Evolutionary conservation across 345 rosid species (phyloP), one percentile per base, ranked within the genome.

Genomic region (Syzygium oleosum): DNA sequence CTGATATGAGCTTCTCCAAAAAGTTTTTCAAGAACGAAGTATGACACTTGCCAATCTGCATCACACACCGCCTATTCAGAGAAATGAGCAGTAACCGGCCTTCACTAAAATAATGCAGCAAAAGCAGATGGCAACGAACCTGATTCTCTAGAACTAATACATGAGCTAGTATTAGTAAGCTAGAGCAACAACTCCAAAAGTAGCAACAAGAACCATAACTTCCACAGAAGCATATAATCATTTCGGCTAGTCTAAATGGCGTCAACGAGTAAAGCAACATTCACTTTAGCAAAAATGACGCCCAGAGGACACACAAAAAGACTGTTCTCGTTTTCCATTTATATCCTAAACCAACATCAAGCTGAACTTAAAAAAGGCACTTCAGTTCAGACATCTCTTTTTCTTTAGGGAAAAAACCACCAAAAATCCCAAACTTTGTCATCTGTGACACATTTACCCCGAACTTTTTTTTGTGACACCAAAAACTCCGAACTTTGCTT

Each of bases 1-100:
- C 97, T 21, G 19, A 65, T 79, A 95, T 93, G 87, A 96, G 95
- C 91, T 93, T 97, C 94, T 97, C 95, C 23, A 94, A 84, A 83
- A 97, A 90, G 68, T 41, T 86, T 90, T 91, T 95, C 88, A 92
- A 87, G 84, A 2, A 41, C 94, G 93, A 89, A 56, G 83, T 87
- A 89, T 93, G 88, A 55, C 95, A 94, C 89, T 86, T 89, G 14
- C 89, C 94, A 87, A 78, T 86, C 99, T 97, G 89, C 89, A 91
- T 14, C 34, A 25, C 10, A 29, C 29, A 51, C 17, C 2, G 16
- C n/a, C 11, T 27, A 31, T n/a, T 61, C 63, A 58, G 13, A 4
- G 63, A 58, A 10, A 10, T 4, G 2, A 3, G 2, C 9, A n/a
- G 34, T n/a, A 4, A 41, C 6, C 3, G 43, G 1, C 2, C 43